Base-by-base conservation (phyloP, 257 asterid species). In the Petrea volubilis region DNA sequence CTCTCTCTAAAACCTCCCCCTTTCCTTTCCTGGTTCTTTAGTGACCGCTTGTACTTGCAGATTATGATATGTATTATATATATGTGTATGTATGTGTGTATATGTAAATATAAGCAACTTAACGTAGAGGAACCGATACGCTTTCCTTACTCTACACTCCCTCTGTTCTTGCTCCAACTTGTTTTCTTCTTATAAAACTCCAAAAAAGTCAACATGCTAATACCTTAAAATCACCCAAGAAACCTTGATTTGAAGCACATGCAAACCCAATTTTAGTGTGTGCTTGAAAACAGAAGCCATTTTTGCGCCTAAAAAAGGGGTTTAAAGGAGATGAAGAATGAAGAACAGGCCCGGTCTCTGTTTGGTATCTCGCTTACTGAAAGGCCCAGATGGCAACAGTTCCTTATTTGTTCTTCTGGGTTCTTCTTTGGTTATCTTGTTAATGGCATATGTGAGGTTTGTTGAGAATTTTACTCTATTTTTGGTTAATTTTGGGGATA, bases 391-490 rank as follows among this genome's bases (percentile, higher is more conserved):
- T 93, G 97, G 97, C 96, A 93, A 69, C 98, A 91, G 79, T 93
- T 93, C 49, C 71, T 91, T 40, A 80, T 93, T 51, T 93, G 98
- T 58, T 88, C 96, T 41, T 80, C 96, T 57, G 98, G 98, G 40
- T 94, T 94, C 75, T 91, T 91, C 91, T 91, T 94, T 57, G 97
- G 97, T 5, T 93, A 89, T 76, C 97, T 94, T 46, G 87, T 94
- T 44, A 91, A 91, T 71, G 98, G 98, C 67, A 66, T 94, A 67
- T 94, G 97, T 64, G 98, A 91, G 97, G 98, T 90, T 62, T 1
- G 21, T 31, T 51, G 47, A 0, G 0, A 52, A 8, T 62, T 61
- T 56, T 14, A 2, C 18, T 2, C 4, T 40, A 7, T 36, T 51
- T 27, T 21, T 10, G 23, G 0, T 11, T 5, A 36, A 64, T 63